Percentiles rank a stretch among this genome's conserved stretches.
These are phyloP conservation scores for Tricholoma hemisulphureum DNA, from an alignment of 768 basidiomycete species.

Conservation along the genomic window DNA sequence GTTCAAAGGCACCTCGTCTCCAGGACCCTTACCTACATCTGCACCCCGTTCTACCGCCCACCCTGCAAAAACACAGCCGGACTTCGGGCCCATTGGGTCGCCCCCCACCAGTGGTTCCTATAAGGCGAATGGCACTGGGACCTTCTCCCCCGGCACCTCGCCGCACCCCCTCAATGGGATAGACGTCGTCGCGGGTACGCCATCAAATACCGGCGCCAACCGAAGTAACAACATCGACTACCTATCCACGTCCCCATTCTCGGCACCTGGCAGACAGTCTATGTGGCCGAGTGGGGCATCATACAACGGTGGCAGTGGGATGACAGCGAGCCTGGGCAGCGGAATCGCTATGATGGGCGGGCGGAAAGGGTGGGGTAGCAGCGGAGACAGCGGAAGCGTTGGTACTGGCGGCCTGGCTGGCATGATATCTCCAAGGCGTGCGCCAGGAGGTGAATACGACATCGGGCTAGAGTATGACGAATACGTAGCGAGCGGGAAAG, in stretches of 20 bases:
- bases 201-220: slow-evolving; percentile 22
- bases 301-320: slow-evolving; percentile 42
- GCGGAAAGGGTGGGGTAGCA: slow-evolving; percentile 33
- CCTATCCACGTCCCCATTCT: slow-evolving; percentile 69
- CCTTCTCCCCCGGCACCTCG: slow-evolving; percentile 59
- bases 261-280: slow-evolving; percentile 65
- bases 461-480: slow-evolving; percentile 42
- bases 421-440: slow-evolving; percentile 9
- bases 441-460: slow-evolving; percentile 30
- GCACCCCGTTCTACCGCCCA: slow-evolving; percentile 50
- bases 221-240: slow-evolving; percentile 25
- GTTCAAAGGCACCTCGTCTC: slow-evolving; percentile 21
- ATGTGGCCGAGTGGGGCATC: slow-evolving; percentile 37
- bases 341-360: slow-evolving; percentile 50
- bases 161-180: slow-evolving; percentile 38
- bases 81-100: slow-evolving; percentile 84
- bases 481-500: slow-evolving; percentile 11
- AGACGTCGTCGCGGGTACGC: slow-evolving; percentile 32
- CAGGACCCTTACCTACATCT: slow-evolving; percentile 54
- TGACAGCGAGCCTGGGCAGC: slow-evolving; percentile 64
- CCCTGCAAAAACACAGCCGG: slow-evolving; percentile 35
- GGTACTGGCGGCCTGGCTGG: slow-evolving; percentile 7
- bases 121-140: slow-evolving; percentile 26
- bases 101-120: slow-evolving; percentile 52
- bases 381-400: slow-evolving; percentile 19